Evolutionary conservation across 371 early-diverging fungal genomes (phyloP), one percentile per base, ranked within the genome.

Genomic region (Rhizopus sp.): DNA sequence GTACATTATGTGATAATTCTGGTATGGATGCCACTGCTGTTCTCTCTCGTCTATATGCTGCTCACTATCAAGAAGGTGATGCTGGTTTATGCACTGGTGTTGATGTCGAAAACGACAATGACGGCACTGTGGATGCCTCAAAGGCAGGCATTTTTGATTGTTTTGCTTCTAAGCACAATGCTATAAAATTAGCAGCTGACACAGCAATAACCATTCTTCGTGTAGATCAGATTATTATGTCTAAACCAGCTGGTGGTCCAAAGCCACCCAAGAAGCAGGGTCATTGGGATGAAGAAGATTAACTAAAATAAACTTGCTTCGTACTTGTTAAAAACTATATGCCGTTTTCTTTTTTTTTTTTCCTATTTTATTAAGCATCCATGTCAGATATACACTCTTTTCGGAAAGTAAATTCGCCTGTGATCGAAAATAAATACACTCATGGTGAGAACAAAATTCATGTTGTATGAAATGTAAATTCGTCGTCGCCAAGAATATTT

Each of bases 221-320:
- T 66, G 95, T 98, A 34, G 98, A 98, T 77, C 97, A 97, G 85
- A 93, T 98, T 66, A 96, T 98, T 77, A 98, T 98, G 98, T 92
- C 93, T 59, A 97, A 97, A 78, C 93, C 91, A 50, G 97, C 97
- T 32, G 98, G 97, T 51, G 97, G 97, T 7, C 97, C 96, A 29
- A 95, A 95, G 74, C 89, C 89, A 55, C 91, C 88, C 59, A 91
- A 93, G 88, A 83, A 92, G 78, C 84, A 91, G 68, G 78, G 83
- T 59, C 86, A 94, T 78, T 94, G 95, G 95, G 96, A 96, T 71
- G 92, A 94, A 70, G 93, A 93, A 64, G 65, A 64, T 56, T 64
- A 64, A 57, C 41, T 15, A 40, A 38, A 56, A 23, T 23, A 23
- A 23, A 23, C 23, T 23, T 23, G 23, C 23, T 23, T 23, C 23